A percentile compares a stretch with the other conserved stretches of the same genome.
Conservation (phyloP, 768 basidiomycete genomes). For the Lactarius hatsudake region DNA sequence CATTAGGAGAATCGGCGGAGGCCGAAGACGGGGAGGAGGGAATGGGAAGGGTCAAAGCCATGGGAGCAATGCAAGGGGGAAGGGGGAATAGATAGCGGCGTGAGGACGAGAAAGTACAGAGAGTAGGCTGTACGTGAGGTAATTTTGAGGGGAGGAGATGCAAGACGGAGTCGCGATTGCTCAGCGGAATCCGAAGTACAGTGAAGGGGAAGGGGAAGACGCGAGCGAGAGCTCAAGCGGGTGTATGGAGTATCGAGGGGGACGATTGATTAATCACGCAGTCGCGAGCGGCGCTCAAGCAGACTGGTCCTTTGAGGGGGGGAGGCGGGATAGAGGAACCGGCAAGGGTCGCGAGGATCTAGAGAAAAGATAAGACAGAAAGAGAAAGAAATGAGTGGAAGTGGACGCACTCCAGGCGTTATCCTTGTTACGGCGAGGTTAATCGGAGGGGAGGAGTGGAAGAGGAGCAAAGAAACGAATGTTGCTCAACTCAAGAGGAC, state of each 20-base stretch:
- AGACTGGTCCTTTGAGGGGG: slow-evolving; percentile 41
- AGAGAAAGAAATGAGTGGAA: neutral
- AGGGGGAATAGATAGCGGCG: slow-evolving; percentile 28
- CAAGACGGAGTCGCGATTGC: slow-evolving; percentile 44
- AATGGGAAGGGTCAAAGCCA: slow-evolving; percentile 42
- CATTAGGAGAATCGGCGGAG: slow-evolving; percentile 43
- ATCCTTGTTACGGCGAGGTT: slow-evolving; percentile 53
- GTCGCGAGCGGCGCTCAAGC: slow-evolving; percentile 34
- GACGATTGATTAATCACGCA: slow-evolving; percentile 19
- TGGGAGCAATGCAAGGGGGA: slow-evolving; percentile 27
- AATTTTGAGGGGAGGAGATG: slow-evolving; percentile 21
- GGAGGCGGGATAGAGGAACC: slow-evolving; percentile 59
- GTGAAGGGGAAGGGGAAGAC: slow-evolving; percentile 37
- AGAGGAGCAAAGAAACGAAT: slow-evolving; percentile 32
- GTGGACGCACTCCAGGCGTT: slow-evolving; percentile 45
- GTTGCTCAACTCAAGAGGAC: slow-evolving; percentile 27
- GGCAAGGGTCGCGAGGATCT: slow-evolving; percentile 95
- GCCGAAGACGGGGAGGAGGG: slow-evolving; percentile 40
- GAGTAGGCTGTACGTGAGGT: slow-evolving; percentile 23
- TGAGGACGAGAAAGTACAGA: slow-evolving; percentile 28
- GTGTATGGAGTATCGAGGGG: slow-evolving; percentile 20
- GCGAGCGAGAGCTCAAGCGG: slow-evolving; percentile 25
- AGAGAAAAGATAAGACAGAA: slow-evolving; percentile 13
- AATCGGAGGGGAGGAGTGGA: slow-evolving; percentile 36
- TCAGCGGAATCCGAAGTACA: slow-evolving; percentile 51